Percentiles rank a stretch among this genome's conserved stretches.
These are phyloP conservation scores for Sporodiniella umbellata DNA, from an alignment of 371 early-diverging fungal genomes.

Conservation along the genomic window DNA sequence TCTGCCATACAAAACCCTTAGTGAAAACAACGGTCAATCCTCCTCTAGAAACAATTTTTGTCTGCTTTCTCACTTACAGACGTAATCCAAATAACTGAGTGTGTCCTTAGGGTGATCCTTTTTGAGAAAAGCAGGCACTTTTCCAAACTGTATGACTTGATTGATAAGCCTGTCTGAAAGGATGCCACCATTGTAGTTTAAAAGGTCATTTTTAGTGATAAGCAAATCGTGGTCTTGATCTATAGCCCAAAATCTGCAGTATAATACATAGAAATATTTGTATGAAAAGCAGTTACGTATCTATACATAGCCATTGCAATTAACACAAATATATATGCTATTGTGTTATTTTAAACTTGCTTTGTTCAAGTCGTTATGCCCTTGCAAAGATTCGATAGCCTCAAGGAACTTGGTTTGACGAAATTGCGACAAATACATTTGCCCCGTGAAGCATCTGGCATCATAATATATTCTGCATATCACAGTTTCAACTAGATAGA, in stretches of 20 bases:
- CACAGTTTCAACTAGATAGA: constrained; percentile 56
- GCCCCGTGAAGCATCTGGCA: constrained; percentile 62
- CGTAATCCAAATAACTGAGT: constrained; percentile 57
- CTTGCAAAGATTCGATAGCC: constrained; percentile 61
- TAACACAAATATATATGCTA: neutral
- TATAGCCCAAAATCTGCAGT: constrained; percentile 93
- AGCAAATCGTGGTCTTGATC: constrained; percentile 76
- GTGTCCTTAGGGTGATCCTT: constrained; percentile 5
- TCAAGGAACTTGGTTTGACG: constrained; percentile 53
- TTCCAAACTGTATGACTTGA: constrained; percentile 56
- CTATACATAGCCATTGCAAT: too few relatives aligned
- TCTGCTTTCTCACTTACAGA: constrained; percentile 51
- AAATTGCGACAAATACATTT: constrained; percentile 75
- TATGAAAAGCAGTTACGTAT: constrained; percentile 83
- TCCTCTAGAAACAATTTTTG: too few relatives aligned
- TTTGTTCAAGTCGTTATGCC: constrained; percentile 68
- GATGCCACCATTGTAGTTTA: constrained; percentile 62
- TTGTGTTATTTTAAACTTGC: constrained; percentile 28
- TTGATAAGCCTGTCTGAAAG: constrained; percentile 56
- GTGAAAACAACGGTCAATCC: neutral
- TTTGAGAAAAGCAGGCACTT: constrained; percentile 29
- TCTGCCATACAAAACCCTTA: constrained; percentile 85
- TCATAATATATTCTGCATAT: constrained; percentile 81
- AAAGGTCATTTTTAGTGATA: constrained; percentile 60
- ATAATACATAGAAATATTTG: constrained; percentile 95